Conservation (phyloP, 805 yeast species). For the Starmerella vitae region DNA sequence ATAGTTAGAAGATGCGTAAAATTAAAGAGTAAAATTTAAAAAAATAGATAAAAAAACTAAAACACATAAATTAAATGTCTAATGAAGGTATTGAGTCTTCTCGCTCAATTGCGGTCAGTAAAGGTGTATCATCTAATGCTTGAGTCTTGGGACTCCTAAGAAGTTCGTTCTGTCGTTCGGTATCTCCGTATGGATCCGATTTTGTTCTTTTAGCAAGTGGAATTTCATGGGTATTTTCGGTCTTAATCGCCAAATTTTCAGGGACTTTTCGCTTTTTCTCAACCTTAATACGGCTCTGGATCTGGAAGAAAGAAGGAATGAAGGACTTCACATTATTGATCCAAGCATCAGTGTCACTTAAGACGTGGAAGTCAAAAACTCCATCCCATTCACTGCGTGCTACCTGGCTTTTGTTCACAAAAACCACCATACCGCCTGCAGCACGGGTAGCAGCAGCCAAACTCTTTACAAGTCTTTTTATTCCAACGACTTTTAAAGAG, state of each 20-base stretch:
- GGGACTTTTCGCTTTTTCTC: slow-evolving; percentile 8
- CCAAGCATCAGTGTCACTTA: slow-evolving; percentile 74
- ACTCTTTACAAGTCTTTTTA: slow-evolving; percentile 57
- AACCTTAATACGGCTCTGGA: slow-evolving; percentile 29
- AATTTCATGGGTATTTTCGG: too few species aligned
- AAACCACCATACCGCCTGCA: slow-evolving; percentile 60
- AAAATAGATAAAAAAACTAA: background rate
- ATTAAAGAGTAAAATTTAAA: background rate
- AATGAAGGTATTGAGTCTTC: too few species aligned
- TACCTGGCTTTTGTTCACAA: slow-evolving; percentile 58
- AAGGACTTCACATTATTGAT: slow-evolving; percentile 40
- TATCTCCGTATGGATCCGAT: slow-evolving; percentile 9
- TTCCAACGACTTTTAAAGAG: slow-evolving; percentile 81
- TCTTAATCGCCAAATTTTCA: too few species aligned
- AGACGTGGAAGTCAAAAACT: slow-evolving; percentile 64
- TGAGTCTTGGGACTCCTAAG: slow-evolving; percentile 1
- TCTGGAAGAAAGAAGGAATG: slow-evolving; percentile 49
- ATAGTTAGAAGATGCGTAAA: background rate
- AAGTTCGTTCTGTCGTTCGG: background rate
- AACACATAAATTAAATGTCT: too few species aligned
- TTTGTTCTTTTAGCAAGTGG: slow-evolving; percentile 13
- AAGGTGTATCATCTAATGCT: background rate
- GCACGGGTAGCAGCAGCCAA: slow-evolving; percentile 59
- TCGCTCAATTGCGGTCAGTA: background rate
- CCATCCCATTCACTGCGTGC: slow-evolving; percentile 49